Evolutionary conservation across 768 basidiomycete genomes (phyloP), one percentile per base, ranked within the genome.

Genomic region (Rhizopogon vulgaris): DNA sequence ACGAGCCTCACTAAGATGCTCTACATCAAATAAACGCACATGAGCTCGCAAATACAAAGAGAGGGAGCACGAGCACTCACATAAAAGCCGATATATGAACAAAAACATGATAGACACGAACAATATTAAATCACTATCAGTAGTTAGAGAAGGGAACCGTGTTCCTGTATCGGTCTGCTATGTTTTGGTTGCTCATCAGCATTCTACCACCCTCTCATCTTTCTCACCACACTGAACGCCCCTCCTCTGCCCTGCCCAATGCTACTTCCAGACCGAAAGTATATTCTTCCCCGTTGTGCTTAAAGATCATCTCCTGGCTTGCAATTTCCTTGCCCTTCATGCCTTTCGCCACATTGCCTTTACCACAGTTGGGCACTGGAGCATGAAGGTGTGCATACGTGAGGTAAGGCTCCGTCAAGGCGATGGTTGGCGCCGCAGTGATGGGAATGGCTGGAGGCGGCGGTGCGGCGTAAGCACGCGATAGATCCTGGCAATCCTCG

Each of bases 201-300:
- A 1, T 45, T 45, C 3, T 14, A 32, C 17, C 30, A 4, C 32
- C 30, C 9, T 34, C 14, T 22, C 8, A 12, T 22, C 8, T 12
- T 30, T 2, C n/a, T 65, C 51, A 67, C 65, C 67, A 67, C 18
- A 68, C 53, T 1, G 65, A 59, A 1, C 64, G 57, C 5, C 68
- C 66, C 40, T 69, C 68, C 36, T 68, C 66, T 24, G 66, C 68
- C 43, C 64, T 58, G 52, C 66, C 55, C 17, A 68, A 55, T 22
- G 66, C 62, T 10, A 68, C 62, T 39, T 68, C 68, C 27, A 69
- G 52, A 14, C 66, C 68, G 27, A 64, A 56, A 1, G 58, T 59
- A 25, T 58, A 68, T 41, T 61, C 64, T 28, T 61, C 58, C 6
- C 62, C 66, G 3, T 34, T 58, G 37, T 60, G 64, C 48, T 67